Base-by-base conservation (phyloP, 1,139 yeast species). In the Saccharomyces hybrid region DNA sequence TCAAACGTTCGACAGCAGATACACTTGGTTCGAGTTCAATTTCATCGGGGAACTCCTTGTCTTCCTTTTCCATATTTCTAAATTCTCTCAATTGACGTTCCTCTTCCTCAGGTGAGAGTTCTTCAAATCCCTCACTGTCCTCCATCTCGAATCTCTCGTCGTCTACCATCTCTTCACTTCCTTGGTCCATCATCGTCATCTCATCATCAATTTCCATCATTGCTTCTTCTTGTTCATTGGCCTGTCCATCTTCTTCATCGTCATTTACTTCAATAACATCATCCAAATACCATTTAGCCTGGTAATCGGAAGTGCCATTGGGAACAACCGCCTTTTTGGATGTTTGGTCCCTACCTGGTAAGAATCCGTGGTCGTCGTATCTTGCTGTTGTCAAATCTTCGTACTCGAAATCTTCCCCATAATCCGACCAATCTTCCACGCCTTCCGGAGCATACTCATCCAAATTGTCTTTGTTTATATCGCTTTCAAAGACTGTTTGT, bases 21-120 rank as follows among this genome's bases (percentile, higher is more conserved):
- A 81, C 90, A 4, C 73, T 67, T 31, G 98, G 97, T 53, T 78
- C 80, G 50, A 93, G 74, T 70, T 95, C 98, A 54, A 91, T 73
- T 72, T 95, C 99, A 72, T 95, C 99, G 0, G 99, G 98, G 75
- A 90, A 93, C 63, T 93, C 97, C 48, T 83, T 78, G 68, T 93
- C 97, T 52, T 90, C 97, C 58, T 80, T 80, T 59, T 85, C 96
- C 56, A 81, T 72, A 48, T 78, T 77, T 66, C 96, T 81, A 72
- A 77, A 89, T 63, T 79, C 82, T 55, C 78, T 75, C 59, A 90
- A 75, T 70, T 90, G 97, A 62, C 83, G 78, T 59, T 81, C 83
- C 70, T 90, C 97, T 64, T 90, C 97, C 62, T 88, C 96, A 23
- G 86, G 83, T 1, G 87, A 75, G 54, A 89, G 75, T 51, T 89